Percentiles rank a stretch among this genome's conserved stretches.
Conservation (phyloP, 1,139 yeast genomes). For the Spencermartinsiella ligniputridi region DNA sequence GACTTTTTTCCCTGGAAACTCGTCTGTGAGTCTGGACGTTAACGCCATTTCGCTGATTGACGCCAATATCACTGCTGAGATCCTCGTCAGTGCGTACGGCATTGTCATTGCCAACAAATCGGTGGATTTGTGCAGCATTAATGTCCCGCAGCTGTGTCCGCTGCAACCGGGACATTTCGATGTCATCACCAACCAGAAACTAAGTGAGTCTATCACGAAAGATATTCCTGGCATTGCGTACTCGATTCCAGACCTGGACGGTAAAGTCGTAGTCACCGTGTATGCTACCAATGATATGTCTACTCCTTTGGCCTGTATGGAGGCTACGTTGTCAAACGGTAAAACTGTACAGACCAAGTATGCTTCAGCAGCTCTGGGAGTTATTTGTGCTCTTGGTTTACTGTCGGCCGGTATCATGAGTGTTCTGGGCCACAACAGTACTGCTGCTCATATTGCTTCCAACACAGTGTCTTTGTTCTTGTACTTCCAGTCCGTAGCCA, state of each 20-base stretch:
- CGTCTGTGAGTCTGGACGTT: conserved; percentile 59
- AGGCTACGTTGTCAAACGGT: conserved; percentile 80
- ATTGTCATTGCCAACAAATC: conserved; percentile 53
- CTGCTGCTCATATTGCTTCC: conserved; percentile 96
- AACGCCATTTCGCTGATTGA: conserved; percentile 77
- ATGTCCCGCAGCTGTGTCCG: conserved; percentile 63
- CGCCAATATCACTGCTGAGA: conserved; percentile 64
- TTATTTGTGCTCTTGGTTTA: conserved; percentile 81
- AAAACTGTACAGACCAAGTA: conserved; percentile 92
- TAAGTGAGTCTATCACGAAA: conserved; percentile 37
- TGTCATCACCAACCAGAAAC: conserved; percentile 49
- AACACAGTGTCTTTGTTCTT: conserved; percentile 89
- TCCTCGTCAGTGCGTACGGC: conserved; percentile 81
- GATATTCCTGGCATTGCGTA: conserved; percentile 79
- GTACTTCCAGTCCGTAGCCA: conserved; percentile 90
- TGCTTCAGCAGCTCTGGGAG: conserved; percentile 97
- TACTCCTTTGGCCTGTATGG: conserved; percentile 80
- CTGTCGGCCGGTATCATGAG: conserved; percentile 84
- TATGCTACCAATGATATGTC: conserved; percentile 43
- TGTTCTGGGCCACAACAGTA: conserved; percentile 80
- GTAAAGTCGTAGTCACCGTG: conserved; percentile 73
- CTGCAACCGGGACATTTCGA: conserved; percentile 83
- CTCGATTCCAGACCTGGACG: conserved; percentile 92
- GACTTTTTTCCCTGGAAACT: conserved; percentile 59
- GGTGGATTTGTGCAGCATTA: conserved; percentile 59